phyloP scores from a whole-genome alignment of 202 grass and related monocot species.

The Panicum hallii region DNA sequence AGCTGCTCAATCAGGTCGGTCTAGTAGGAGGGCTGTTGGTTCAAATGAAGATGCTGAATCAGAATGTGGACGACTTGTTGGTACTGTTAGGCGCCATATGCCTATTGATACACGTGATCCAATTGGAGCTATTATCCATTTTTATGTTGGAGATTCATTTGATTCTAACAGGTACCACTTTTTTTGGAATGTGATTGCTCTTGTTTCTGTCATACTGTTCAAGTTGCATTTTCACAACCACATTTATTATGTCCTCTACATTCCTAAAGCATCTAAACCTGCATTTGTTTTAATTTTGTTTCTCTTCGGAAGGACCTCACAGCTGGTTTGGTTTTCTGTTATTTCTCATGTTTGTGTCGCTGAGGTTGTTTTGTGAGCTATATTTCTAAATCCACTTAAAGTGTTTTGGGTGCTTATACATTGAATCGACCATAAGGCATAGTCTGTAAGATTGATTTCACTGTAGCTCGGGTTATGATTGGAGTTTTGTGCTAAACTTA shows the following conservation, averaged over 20 bases:
- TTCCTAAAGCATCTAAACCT: slow-evolving; percentile 6
- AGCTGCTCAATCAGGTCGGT: slow-evolving; percentile 76
- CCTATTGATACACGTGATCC: slow-evolving; percentile 95
- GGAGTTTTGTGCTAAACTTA: slow-evolving; percentile 10
- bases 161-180: slow-evolving; percentile 77
- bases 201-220: neutral
- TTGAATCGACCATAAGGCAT: neutral
- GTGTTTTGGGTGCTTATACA: slow-evolving; percentile 9
- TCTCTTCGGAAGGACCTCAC: neutral
- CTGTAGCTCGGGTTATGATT: slow-evolving; percentile 22
- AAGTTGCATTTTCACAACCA: neutral
- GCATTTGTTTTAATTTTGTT: slow-evolving; percentile 1
- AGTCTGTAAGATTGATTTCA: neutral
- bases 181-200: slow-evolving; percentile 2
- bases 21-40: slow-evolving; percentile 56
- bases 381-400: neutral
- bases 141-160: slow-evolving; percentile 84
- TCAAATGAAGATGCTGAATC: slow-evolving; percentile 67
- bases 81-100: slow-evolving; percentile 85
- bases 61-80: slow-evolving; percentile 74
- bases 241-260: no score
- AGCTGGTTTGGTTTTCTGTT: slow-evolving; percentile 9
- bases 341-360: slow-evolving; percentile 12
- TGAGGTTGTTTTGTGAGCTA: slow-evolving; percentile 24
- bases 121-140: slow-evolving; percentile 90